Evolutionary conservation across 176 grass and related monocot species (phyloP).

Genomic region (Areca catechu): DNA sequence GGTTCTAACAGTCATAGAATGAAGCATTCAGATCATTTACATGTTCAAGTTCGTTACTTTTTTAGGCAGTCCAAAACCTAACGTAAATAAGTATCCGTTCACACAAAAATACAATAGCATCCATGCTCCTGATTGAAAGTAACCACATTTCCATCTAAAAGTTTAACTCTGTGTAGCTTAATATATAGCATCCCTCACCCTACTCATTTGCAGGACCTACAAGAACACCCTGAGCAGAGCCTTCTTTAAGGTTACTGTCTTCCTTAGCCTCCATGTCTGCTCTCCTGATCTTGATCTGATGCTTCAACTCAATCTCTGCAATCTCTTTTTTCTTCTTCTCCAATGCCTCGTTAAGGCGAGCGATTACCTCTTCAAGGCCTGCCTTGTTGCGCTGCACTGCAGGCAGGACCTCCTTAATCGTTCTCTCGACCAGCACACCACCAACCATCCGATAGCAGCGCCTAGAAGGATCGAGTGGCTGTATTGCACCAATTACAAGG

Average conservation of each 20-base stretch:
- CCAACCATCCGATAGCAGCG: conserved; percentile 87
- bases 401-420: conserved; percentile 66
- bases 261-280: conserved; percentile 27
- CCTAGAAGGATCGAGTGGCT: conserved; percentile 60
- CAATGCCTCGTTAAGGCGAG: conserved; percentile 62
- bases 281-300: conserved; percentile 79
- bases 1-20: no score
- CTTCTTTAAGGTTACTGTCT: conserved; percentile 44
- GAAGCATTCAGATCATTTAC: no score
- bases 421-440: conserved; percentile 74
- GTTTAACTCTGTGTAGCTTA: no score
- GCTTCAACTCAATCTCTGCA: conserved; percentile 72
- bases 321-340: conserved; percentile 84
- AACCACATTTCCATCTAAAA: no score
- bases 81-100: no score
- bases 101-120: no score
- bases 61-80: no score
- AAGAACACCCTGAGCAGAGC: conserved; percentile 73
- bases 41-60: no score
- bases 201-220: conserved; percentile 49
- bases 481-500: conserved; percentile 71
- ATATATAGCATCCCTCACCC: no score
- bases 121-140: no score
- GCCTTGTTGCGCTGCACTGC: conserved; percentile 71
- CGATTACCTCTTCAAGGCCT: conserved; percentile 65